Base-by-base conservation (phyloP, 768 basidiomycete genomes). In the Serpula lacrymans region DNA sequence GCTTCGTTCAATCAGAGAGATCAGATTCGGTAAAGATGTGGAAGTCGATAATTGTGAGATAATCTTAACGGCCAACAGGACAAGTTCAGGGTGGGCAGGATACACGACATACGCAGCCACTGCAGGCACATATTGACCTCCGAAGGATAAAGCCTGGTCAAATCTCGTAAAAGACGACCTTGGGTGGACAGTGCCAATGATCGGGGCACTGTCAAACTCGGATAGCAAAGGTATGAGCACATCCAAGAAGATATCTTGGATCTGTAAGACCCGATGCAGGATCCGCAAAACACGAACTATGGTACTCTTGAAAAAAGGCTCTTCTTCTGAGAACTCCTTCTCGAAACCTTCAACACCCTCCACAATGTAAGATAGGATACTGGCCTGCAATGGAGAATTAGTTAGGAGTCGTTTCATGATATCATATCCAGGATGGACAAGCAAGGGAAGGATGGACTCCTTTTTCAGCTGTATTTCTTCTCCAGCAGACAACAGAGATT, bases 221-320 rank as follows among this genome's bases (percentile, higher is more conserved):
- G 77, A 67, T 6, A 94, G 74, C 16, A 85, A 64, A 2, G 91
- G 90, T 3, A 95, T 66, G 35, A 95, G 76, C 17, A 93, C 82
- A 40, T 97, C 92, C 29, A 93, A 71, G 70, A 94, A 96, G 41
- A 91, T 75, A 36, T 87, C 82, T 55, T 98, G 93, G 20, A 91
- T 74, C 47, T 92, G 88, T 42, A 97, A 68, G 0, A 87, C 74
- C 1, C 91, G 82, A 46, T 82, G 77, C 12, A 90, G 71, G 47
- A 95, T 89, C 39, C 93, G 72, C 25, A 98, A 69, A 6, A 88
- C 78, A 11, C 92, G 85, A 14, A 82, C 67, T 47, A 96, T 84
- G 3, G 88, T 87, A 34, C 73, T 74, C 24, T 75, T 72, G 66
- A 89, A 88, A 55, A 73, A 80, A 0, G 82, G 74, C 58, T 89